Base-by-base conservation (phyloP, 441 rosid genomes). In the Gossypium aridum region DNA sequence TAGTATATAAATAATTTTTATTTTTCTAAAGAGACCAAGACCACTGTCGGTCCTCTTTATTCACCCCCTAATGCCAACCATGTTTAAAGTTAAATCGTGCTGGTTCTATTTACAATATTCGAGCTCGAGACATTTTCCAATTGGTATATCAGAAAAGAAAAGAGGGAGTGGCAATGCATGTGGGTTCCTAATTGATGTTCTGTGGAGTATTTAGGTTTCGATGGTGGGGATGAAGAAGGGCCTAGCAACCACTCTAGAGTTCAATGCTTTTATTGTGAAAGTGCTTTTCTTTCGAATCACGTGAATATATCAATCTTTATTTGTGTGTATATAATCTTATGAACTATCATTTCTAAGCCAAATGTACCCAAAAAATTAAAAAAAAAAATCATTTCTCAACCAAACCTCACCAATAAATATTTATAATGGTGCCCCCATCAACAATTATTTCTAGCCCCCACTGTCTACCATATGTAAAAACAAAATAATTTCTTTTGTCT, bases 331-430 rank as follows among this genome's bases (percentile, higher is more conserved):
- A 31, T 4, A 31, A 49, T 63, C 69, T 67, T 63, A 77, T 75
- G 81, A 80, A 80, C 83, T 77, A 76, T 79, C 87, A 75, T 72
- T 75, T 84, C 85, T 71, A 71, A 23, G 64, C 83, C 60, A 70
- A 70, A 74, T 31, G 37, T 31, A 5, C 37, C 7, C 34, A 4
- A 31, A 23, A 23, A 23, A n/a, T n/a, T n/a, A n/a, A n/a, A 31
- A 31, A 31, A 31, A 31, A 31, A 5, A 31, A 4, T 31, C 37
- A 31, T 31, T 75, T 82, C 84, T 71, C 73, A 23, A 67, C 83
- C 55, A 70, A 70, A 74, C 64, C 39, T 70, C 45, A 76, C 60
- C 65, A 34, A 17, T 23, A 7, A 69, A 64, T 13, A 34, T 69
- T 77, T 54, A 53, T 2, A 61, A 45, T 47, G 57, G 10, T 77